Conservation (phyloP, 495 filamentous ascomycete species). For the Staphylotrichum longicolle region DNA sequence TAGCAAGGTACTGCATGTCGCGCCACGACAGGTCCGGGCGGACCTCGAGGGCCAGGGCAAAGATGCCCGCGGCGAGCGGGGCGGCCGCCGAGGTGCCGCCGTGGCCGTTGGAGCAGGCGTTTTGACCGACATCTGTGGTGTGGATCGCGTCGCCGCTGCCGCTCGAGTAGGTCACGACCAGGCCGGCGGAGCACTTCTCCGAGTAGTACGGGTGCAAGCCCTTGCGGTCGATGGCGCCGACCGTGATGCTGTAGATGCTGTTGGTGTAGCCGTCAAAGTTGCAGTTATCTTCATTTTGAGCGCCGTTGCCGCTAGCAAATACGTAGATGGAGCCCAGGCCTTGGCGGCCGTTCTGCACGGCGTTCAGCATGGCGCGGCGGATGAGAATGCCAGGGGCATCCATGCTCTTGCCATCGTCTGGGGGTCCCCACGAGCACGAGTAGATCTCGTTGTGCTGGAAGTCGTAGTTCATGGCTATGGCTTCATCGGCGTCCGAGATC, state of each 20-base stretch:
- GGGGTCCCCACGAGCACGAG: constrained; percentile 97
- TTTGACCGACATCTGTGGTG: constrained; percentile 88
- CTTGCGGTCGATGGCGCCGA: constrained; percentile 86
- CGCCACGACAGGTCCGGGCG: constrained; percentile 90
- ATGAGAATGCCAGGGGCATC: constrained; percentile 90
- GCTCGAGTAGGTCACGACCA: constrained; percentile 95
- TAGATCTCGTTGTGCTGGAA: constrained; percentile 93
- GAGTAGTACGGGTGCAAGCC: constrained; percentile 89
- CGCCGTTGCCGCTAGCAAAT: constrained; percentile 95
- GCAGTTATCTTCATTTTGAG: constrained; percentile 85
- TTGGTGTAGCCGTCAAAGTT: constrained; percentile 99
- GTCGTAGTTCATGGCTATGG: constrained; percentile 85
- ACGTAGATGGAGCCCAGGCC: constrained; percentile 92
- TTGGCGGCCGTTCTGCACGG: constrained; percentile 79
- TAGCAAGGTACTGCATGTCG: constrained; percentile 87
- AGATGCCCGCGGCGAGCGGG: constrained; percentile 84
- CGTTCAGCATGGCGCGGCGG: constrained; percentile 84
- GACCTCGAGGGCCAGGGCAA: constrained; percentile 84
- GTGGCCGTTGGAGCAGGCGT: constrained; percentile 73
- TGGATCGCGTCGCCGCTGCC: constrained; percentile 85
- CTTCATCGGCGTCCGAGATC: constrained; percentile 93
- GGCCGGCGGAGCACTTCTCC: constrained; percentile 89
- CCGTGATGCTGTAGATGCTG: constrained; percentile 97
- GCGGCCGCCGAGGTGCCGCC: constrained; percentile 97
- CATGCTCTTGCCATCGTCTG: constrained; percentile 90